Conservation (phyloP, 306 rosid genomes). For the Medicago lupulina region DNA sequence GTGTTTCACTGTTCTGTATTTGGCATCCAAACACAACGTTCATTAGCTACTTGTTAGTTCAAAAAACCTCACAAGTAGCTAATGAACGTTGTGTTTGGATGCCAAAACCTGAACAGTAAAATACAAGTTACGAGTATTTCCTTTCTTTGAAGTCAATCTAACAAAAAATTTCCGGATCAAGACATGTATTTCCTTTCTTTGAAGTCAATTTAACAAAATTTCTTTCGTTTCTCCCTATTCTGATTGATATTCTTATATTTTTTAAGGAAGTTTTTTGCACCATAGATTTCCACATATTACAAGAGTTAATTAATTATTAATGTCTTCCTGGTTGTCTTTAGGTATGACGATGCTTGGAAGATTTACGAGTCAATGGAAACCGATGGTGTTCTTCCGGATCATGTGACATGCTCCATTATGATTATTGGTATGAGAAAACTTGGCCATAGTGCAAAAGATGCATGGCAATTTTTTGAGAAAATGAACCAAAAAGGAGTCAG, state of each 20-base stretch:
- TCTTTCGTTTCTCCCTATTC: slow-evolving; percentile 7
- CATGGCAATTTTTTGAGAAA: slow-evolving; percentile 86
- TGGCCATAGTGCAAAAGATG: slow-evolving; percentile 79
- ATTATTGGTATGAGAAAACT: slow-evolving; percentile 70
- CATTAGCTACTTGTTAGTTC: slow-evolving; percentile 25
- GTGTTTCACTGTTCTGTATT: not conserved
- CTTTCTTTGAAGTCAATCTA: too few relatives aligned
- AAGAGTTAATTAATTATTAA: slow-evolving; percentile 39
- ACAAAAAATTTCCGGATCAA: too few relatives aligned
- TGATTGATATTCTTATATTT: not conserved
- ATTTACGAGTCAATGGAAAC: slow-evolving; percentile 77
- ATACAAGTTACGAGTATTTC: not conserved
- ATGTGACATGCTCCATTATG: slow-evolving; percentile 84
- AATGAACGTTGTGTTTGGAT: not conserved
- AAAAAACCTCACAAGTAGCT: slow-evolving; percentile 21
- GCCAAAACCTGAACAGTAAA: not conserved
- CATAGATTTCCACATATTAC: not conserved
- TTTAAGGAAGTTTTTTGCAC: not conserved
- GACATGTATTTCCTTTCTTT: slow-evolving; percentile 21
- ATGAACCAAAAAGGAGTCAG: slow-evolving; percentile 84
- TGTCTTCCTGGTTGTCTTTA: slow-evolving; percentile 35
- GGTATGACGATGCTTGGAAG: slow-evolving; percentile 82
- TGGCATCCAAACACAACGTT: not conserved
- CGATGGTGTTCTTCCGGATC: slow-evolving; percentile 69
- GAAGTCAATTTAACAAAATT: not conserved